Conservation (phyloP, 345 rosid species). For the Euphorbia peplus region DNA sequence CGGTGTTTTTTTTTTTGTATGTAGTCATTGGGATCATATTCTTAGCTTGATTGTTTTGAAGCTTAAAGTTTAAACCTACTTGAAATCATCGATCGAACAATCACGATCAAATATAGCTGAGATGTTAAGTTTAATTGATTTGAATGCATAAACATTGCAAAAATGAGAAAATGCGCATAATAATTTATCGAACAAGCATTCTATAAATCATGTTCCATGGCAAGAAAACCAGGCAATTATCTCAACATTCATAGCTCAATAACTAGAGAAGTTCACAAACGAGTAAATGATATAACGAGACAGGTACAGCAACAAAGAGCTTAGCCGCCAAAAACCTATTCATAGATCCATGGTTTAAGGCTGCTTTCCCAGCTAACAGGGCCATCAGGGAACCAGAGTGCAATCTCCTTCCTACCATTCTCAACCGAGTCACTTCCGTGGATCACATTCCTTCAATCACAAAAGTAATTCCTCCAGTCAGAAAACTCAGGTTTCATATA, state of each 20-base stretch:
- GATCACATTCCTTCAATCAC: slow-evolving; percentile 63
- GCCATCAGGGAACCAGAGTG: slow-evolving; percentile 87
- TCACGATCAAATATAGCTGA: no score
- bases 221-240: background rate
- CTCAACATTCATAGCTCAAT: background rate
- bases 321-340: slow-evolving; percentile 24
- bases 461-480: background rate
- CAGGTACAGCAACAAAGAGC: background rate
- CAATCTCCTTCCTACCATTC: slow-evolving; percentile 85
- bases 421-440: slow-evolving; percentile 87
- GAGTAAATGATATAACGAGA: background rate
- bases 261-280: background rate
- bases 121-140: no score
- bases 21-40: no score
- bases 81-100: no score
- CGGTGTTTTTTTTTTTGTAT: no score
- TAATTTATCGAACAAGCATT: background rate
- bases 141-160: no score
- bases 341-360: slow-evolving; percentile 81
- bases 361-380: slow-evolving; percentile 80
- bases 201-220: background rate
- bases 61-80: no score
- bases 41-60: no score
- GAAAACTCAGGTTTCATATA: no score
- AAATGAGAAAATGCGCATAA: no score